Conservation (phyloP, 768 basidiomycete species). For the Podaxis sp. region DNA sequence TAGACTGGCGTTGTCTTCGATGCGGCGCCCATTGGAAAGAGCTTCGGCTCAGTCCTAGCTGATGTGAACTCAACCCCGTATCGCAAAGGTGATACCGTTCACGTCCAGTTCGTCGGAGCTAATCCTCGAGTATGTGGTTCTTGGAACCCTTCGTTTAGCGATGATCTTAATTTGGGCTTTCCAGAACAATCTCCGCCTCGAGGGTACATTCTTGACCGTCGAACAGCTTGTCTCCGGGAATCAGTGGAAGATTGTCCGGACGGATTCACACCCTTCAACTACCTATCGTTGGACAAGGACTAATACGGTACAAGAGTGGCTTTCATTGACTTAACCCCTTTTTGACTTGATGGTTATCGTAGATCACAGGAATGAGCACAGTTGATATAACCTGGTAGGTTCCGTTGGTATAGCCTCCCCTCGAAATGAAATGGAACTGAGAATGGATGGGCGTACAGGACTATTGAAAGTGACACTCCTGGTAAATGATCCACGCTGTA, state of each 20-base stretch:
- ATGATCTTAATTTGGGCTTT: constrained; percentile 1
- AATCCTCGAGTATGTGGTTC: constrained; percentile 63
- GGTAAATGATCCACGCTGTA: constrained; percentile 34
- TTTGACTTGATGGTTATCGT: constrained; percentile 9
- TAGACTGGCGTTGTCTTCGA: constrained; percentile 68
- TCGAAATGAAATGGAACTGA: constrained; percentile 15
- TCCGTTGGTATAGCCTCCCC: neutral
- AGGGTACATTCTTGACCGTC: constrained; percentile 70
- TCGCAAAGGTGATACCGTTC: constrained; percentile 55
- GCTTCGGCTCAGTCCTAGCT: constrained; percentile 60
- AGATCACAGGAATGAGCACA: constrained; percentile 61
- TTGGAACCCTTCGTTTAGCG: constrained; percentile 7
- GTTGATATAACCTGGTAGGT: constrained; percentile 68
- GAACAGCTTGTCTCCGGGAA: constrained; percentile 46
- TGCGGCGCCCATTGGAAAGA: constrained; percentile 50
- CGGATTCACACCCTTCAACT: constrained; percentile 81
- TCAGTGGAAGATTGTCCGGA: constrained; percentile 57
- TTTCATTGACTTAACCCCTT: constrained; percentile 2
- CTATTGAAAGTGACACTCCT: constrained; percentile 60
- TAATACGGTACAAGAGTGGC: constrained; percentile 42
- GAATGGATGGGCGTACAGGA: constrained; percentile 37
- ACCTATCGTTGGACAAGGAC: constrained; percentile 64
- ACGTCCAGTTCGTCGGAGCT: constrained; percentile 69
- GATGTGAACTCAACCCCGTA: constrained; percentile 57
- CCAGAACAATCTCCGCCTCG: constrained; percentile 77